Evolutionary conservation across 2,329 filamentous ascomycete species (phyloP).

Genomic region (Colletotrichum sp.): DNA sequence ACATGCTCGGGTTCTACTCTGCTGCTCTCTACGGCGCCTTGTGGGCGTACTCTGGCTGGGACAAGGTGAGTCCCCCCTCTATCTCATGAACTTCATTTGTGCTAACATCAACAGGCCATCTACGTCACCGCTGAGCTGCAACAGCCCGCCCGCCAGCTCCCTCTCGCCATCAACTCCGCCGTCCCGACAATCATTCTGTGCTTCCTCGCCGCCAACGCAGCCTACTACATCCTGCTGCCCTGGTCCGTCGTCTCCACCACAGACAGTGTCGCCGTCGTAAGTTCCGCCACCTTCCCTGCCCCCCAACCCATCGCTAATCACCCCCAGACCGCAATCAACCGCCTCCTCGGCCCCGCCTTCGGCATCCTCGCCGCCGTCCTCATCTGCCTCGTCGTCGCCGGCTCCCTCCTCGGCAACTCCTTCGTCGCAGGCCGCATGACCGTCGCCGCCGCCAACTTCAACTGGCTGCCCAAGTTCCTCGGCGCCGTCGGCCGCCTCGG

Average conservation of each 20-base stretch:
- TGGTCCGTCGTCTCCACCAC: conserved; percentile 63
- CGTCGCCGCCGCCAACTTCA: conserved; percentile 59
- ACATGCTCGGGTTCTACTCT: conserved; percentile 63
- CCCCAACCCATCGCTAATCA: neutral
- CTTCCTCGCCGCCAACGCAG: conserved; percentile 64
- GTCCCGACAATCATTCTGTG: conserved; percentile 64
- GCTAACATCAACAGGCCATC: conserved; percentile 46
- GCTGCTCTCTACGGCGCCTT: conserved; percentile 66
- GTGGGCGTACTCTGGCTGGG: conserved; percentile 72
- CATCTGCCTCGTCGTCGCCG: conserved; percentile 66
- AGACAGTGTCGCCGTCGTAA: conserved; percentile 67
- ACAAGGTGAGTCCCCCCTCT: conserved; percentile 52
- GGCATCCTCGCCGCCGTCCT: conserved; percentile 60
- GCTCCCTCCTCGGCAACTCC: conserved; percentile 66
- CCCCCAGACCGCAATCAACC: conserved; percentile 57
- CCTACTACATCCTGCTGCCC: conserved; percentile 67
- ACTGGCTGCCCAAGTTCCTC: conserved; percentile 55
- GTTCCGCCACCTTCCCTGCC: conserved; percentile 23
- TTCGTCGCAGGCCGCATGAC: conserved; percentile 68
- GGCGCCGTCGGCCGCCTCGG: conserved; percentile 50
- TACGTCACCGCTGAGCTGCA: conserved; percentile 61
- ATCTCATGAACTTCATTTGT: neutral
- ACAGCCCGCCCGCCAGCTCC: conserved; percentile 57
- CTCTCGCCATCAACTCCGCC: conserved; percentile 65
- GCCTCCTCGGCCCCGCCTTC: conserved; percentile 57